phyloP scores from a whole-genome alignment of 805 yeast species.

The Saccharomyces kudriavzevii region DNA sequence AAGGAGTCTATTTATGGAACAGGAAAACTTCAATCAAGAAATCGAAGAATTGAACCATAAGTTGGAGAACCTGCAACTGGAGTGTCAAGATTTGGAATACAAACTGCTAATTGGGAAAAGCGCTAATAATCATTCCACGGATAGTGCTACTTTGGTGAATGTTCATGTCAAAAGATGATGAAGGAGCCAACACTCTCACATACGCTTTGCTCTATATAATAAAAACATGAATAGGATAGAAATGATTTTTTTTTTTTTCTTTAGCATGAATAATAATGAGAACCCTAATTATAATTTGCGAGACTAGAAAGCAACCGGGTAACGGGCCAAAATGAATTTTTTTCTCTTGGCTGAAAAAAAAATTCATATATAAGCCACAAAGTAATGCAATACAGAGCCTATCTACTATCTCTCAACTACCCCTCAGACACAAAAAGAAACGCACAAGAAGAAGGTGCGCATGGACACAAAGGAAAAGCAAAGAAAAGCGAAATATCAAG shows the following conservation, averaged over 20 bases:
- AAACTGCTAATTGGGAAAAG: constrained; percentile 5
- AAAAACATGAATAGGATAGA: background rate
- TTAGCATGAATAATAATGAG: background rate
- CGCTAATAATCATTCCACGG: background rate
- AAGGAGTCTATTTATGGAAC: constrained; percentile 44
- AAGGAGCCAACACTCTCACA: background rate
- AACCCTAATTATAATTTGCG: background rate
- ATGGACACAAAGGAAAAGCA: background rate
- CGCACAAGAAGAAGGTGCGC: background rate
- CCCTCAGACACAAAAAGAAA: too few relatives aligned
- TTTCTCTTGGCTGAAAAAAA: background rate
- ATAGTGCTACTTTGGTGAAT: background rate
- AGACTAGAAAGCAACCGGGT: background rate
- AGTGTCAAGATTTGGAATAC: constrained; percentile 19
- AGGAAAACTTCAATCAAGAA: constrained; percentile 47
- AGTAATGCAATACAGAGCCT: too few relatives aligned
- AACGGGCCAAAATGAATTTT: background rate
- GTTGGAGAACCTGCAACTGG: constrained; percentile 33
- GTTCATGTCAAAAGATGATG: background rate
- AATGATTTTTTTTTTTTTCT: background rate
- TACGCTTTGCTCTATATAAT: background rate
- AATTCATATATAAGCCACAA: background rate
- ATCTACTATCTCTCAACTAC: too few relatives aligned
- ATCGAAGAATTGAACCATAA: constrained; percentile 37
- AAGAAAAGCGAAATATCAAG: background rate